Base-by-base conservation (phyloP, 257 asterid genomes). In the Solanum clarkiae region DNA sequence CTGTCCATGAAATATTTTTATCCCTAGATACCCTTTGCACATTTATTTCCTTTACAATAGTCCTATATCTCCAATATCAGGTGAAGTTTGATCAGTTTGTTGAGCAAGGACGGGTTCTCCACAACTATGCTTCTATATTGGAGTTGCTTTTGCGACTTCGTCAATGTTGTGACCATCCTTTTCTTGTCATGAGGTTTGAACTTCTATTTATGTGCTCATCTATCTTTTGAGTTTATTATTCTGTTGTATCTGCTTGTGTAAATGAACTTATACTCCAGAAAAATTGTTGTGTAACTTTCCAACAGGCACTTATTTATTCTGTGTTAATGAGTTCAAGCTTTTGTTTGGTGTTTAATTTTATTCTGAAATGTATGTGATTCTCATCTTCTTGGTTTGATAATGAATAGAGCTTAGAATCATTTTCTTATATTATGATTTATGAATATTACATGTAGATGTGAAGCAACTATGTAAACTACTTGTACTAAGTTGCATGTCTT, bases 101-200 rank as follows among this genome's bases (percentile, higher is more conserved):
- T 86, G 98, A 93, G 95, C 98, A 96, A 92, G 99, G 99, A 24
- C 94, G 97, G 86, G 97, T 95, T 88, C 98, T 96, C 86, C 99
- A 95, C 84, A 96, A 96, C 90, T 96, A 95, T 84, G 99, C 99
- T 90, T 96, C 99, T 74, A 96, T 96, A 72, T 85, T 96, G 92
- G 99, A 96, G 89, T 90, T 96, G 88, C 98, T 96, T 69, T 91
- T 96, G 86, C 98, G 99, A 26, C 99, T 96, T 91, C 98, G 99
- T 84, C 99, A 96, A 89, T 96, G 99, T 87, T 96, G 99, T 90
- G 98, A 96, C 87, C 99, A 96, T 84, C 99, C 99, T 66, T 96
- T 93, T 92, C 98, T 96, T 87, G 99, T 96, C 74, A 89, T 95
- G 97, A 96, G 99, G 99, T 96, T 84, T 84, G 88, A 15, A 51